Percentiles rank a stretch among this genome's conserved stretches.
Conservation (phyloP, 331 rosid species). For the Pyracantha coccinea region DNA sequence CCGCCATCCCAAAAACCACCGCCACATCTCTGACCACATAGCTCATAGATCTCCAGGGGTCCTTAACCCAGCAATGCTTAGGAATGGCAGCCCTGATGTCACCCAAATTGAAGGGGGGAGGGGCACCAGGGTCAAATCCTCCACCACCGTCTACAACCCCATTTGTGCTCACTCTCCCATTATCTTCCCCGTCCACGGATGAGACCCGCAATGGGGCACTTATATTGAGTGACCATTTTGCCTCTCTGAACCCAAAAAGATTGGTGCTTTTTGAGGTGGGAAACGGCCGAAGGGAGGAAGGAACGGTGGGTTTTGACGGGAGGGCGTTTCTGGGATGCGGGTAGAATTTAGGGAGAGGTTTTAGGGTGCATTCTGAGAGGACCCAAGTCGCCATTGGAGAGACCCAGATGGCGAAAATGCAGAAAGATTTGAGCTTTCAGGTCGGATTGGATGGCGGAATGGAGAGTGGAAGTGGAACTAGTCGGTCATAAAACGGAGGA, state of each 20-base stretch:
- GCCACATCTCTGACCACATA: slow-evolving; percentile 42
- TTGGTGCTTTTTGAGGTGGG: not conserved
- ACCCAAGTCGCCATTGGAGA: slow-evolving; percentile 41
- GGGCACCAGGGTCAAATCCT: slow-evolving; percentile 27
- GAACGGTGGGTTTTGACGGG: slow-evolving; percentile 7
- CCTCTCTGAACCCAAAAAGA: slow-evolving; percentile 7
- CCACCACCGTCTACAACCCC: slow-evolving; percentile 13
- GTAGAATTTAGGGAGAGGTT: slow-evolving; percentile 23
- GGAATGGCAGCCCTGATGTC: slow-evolving; percentile 45
- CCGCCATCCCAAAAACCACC: slow-evolving; percentile 41
- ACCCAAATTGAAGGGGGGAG: slow-evolving; percentile 35
- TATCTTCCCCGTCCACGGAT: slow-evolving; percentile 18
- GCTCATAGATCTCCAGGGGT: slow-evolving; percentile 48
- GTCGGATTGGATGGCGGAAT: not conserved
- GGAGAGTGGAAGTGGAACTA: not conserved
- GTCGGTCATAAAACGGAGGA: not conserved
- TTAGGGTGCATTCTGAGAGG: slow-evolving; percentile 39
- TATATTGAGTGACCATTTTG: slow-evolving; percentile 33
- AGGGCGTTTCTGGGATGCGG: slow-evolving; percentile 24
- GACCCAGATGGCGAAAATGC: slow-evolving; percentile 16
- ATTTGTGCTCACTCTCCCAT: slow-evolving; percentile 2
- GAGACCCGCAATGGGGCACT: slow-evolving; percentile 34
- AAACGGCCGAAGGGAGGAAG: slow-evolving; percentile 12
- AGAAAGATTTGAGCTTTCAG: not conserved
- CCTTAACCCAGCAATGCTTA: slow-evolving; percentile 43